Percentiles rank a stretch among this genome's conserved stretches.
These are phyloP conservation scores for Nicotiana tabacum DNA, from an alignment of 257 asterid genomes.

Conservation along the genomic window DNA sequence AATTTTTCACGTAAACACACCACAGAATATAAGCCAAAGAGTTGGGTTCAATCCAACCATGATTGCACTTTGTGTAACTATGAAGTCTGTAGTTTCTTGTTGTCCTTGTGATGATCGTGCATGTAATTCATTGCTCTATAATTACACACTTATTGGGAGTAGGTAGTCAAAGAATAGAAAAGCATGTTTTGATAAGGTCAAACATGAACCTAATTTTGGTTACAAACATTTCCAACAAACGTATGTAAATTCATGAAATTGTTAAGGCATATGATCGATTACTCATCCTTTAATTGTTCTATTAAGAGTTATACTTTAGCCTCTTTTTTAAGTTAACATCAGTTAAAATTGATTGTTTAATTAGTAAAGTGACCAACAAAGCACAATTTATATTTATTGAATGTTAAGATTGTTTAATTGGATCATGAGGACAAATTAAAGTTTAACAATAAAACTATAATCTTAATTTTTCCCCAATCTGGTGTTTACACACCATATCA, in stretches of 20 bases:
- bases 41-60: too few species aligned
- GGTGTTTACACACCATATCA: too few species aligned
- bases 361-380: neutral
- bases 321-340: neutral
- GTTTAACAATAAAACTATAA: neutral
- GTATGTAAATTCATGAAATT: neutral
- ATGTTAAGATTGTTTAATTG: neutral
- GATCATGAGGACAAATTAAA: neutral
- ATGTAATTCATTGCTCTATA: too few species aligned
- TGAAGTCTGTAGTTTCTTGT: too few species aligned
- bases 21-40: too few species aligned
- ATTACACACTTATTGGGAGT: too few species aligned
- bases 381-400: neutral
- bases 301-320: neutral
- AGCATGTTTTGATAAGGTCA: too few species aligned
- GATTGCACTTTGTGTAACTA: too few species aligned
- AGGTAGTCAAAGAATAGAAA: too few species aligned
- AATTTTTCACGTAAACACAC: too few species aligned
- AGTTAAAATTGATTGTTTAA: neutral
- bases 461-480: neutral
- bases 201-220: too few species aligned
- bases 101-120: too few species aligned
- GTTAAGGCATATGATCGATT: neutral
- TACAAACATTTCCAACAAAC: neutral
- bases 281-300: neutral